A percentile compares a stretch with the other conserved stretches of the same genome.
Evolutionary conservation across 306 rosid species (phyloP).

Genomic region (Castanea crenata): DNA sequence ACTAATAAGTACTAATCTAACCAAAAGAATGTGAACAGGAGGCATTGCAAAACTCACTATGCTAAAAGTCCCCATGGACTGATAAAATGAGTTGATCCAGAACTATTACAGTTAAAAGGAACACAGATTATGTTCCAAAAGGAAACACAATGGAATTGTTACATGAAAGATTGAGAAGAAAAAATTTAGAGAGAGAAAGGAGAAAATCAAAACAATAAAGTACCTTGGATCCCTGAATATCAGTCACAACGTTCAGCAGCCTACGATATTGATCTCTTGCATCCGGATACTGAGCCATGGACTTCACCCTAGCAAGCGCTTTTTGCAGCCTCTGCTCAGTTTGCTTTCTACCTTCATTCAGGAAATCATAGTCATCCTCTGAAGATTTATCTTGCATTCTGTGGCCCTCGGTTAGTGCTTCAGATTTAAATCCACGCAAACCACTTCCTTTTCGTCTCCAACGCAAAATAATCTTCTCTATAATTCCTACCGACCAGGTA

Average conservation of each 20-base stretch:
- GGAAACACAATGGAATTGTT: not conserved
- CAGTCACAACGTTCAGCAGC: conserved; percentile 62
- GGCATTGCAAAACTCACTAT: not conserved
- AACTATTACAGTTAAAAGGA: not conserved
- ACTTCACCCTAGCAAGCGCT: conserved; percentile 87
- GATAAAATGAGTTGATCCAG: not conserved
- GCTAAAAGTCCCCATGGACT: not conserved
- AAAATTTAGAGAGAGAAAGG: not conserved
- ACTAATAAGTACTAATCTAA: not conserved
- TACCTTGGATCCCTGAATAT: conserved; percentile 74
- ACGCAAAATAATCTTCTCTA: conserved; percentile 78
- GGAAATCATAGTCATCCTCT: conserved; percentile 68
- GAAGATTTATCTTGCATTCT: conserved; percentile 37
- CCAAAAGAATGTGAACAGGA: not conserved
- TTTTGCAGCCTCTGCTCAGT: conserved; percentile 76
- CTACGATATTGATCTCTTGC: conserved; percentile 86
- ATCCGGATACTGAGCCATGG: conserved; percentile 89
- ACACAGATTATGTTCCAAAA: not conserved
- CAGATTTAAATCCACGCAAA: conserved; percentile 77
- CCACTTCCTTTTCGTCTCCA: conserved; percentile 93
- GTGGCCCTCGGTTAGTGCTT: conserved; percentile 38
- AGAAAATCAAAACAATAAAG: not conserved
- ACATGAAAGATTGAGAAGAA: not conserved
- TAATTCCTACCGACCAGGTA: conserved; percentile 77
- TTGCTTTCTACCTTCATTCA: conserved; percentile 80